These are phyloP conservation scores for Chiua virens DNA, from an alignment of 768 basidiomycete genomes.

Conservation along the genomic window DNA sequence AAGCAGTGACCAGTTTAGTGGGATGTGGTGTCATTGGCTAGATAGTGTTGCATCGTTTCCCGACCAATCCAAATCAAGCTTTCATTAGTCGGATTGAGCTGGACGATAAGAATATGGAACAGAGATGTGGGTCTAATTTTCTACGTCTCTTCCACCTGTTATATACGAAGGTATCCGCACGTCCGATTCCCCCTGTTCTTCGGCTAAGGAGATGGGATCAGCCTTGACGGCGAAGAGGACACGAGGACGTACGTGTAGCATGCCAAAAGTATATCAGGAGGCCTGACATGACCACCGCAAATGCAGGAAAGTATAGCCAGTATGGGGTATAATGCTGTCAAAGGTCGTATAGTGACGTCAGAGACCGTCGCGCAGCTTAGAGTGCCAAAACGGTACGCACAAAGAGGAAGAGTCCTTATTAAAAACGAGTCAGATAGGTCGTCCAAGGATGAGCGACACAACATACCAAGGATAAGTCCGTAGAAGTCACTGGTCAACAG, in stretches of 20 bases:
- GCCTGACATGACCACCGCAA: slow-evolving; percentile 65
- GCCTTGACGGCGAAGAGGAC: too few species aligned
- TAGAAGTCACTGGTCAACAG: slow-evolving; percentile 88
- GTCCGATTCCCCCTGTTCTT: slow-evolving; percentile 60
- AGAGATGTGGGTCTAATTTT: slow-evolving; percentile 1
- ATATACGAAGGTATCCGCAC: slow-evolving; percentile 24
- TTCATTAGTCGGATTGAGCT: not conserved
- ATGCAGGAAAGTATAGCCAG: slow-evolving; percentile 88
- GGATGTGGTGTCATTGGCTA: too few species aligned
- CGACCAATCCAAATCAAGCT: too few species aligned
- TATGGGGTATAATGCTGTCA: slow-evolving; percentile 75
- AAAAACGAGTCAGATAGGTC: not conserved
- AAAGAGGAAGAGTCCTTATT: slow-evolving; percentile 49
- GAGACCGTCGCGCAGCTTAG: not conserved
- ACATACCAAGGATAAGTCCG: slow-evolving; percentile 68
- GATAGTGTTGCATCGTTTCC: too few species aligned
- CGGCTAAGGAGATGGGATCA: slow-evolving; percentile 47
- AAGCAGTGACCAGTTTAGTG: too few species aligned
- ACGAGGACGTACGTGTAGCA: slow-evolving; percentile 63
- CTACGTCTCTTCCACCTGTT: not conserved
- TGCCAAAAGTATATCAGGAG: slow-evolving; percentile 86
- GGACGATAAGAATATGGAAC: not conserved
- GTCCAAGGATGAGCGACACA: not conserved
- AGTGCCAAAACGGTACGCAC: slow-evolving; percentile 30
- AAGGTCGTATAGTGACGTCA: not conserved